Base-by-base conservation (phyloP, 2,329 filamentous ascomycete species). In the Chaetomiaceae sp. region DNA sequence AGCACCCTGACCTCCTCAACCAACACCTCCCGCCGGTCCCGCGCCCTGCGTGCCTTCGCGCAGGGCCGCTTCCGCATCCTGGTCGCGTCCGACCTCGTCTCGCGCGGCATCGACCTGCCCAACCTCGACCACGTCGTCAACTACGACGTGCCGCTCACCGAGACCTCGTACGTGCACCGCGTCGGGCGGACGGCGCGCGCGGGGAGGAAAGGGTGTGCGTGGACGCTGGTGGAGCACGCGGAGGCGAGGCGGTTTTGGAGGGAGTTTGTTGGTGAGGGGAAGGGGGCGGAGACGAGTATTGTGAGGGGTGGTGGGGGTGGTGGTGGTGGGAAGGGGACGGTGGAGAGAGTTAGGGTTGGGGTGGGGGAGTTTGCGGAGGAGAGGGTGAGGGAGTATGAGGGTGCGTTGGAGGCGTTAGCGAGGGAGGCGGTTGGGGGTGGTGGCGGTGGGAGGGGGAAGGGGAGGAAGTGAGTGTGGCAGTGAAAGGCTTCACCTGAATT, bases 211-310 rank as follows among this genome's bases (percentile, higher is more conserved):
- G 91, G 91, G 1, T 75, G 81, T 38, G 88, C 91, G 1, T 95
- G 89, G 87, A 95, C 89, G 0, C 68, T 98, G 11, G 82, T 95
- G 39, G 84, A 83, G 4, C 84, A 89, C 57, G 76, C 78, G 3
- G 90, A 98, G 67, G 89, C 83, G 18, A 79, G 85, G 36, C 95
- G 93, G 90, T 98, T 97, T 67, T 89, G 87, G 78, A 84, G 85
- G 49, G 85, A 86, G 57, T 83, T 97, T 51, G 85, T 81, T 2
- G 76, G 75, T 46, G 70, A 71, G 5, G 61, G 65, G 19, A 74
- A 72, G 47, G 71, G 82, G 39, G 62, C 60, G 3, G 53, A 38
- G 43, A 58, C 40, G 18, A 56, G 33, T 18, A 58, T 58, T 7
- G 62, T 78, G 12, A 64, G 67, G 45, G 67, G 72, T 38, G 61